A percentile compares a stretch with the other conserved stretches of the same genome.
Conservation (phyloP, 1,139 yeast genomes). For the Pichia sp. region DNA sequence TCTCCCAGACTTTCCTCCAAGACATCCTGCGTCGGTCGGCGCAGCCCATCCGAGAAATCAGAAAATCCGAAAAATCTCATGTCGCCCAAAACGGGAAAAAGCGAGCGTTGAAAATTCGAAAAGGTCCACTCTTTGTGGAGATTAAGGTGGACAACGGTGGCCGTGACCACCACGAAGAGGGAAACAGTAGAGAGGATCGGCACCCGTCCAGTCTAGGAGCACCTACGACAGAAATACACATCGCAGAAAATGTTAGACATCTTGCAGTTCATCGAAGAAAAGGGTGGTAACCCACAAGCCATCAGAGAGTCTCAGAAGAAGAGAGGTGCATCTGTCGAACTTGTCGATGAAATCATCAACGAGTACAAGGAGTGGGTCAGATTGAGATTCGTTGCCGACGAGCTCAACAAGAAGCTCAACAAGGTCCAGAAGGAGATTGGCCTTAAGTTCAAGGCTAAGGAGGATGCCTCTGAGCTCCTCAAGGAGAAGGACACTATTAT, state of each 20-base stretch:
- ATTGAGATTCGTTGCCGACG: slow-evolving; percentile 89
- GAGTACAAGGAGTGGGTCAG: slow-evolving; percentile 92
- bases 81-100: neutral
- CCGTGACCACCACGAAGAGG: neutral
- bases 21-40: too few species aligned
- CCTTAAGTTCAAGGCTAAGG: slow-evolving; percentile 86
- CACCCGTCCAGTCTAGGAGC: too few species aligned
- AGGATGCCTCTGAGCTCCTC: slow-evolving; percentile 82
- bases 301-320: slow-evolving; percentile 87
- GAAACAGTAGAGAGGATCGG: neutral
- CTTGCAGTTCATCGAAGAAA: slow-evolving; percentile 84
- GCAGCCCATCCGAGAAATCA: too few species aligned
- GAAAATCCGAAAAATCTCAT: neutral
- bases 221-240: neutral
- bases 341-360: slow-evolving; percentile 89
- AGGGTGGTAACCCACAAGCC: slow-evolving; percentile 91
- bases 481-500: slow-evolving; percentile 74
- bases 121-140: neutral
- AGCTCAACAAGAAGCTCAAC: slow-evolving; percentile 79
- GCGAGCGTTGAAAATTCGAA: neutral
- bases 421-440: slow-evolving; percentile 91
- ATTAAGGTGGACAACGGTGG: neutral
- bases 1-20: too few species aligned
- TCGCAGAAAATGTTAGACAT: slow-evolving; percentile 74
- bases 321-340: slow-evolving; percentile 90